Base-by-base conservation (phyloP, 2,329 filamentous ascomycete species). In the Laburnicola sp. region DNA sequence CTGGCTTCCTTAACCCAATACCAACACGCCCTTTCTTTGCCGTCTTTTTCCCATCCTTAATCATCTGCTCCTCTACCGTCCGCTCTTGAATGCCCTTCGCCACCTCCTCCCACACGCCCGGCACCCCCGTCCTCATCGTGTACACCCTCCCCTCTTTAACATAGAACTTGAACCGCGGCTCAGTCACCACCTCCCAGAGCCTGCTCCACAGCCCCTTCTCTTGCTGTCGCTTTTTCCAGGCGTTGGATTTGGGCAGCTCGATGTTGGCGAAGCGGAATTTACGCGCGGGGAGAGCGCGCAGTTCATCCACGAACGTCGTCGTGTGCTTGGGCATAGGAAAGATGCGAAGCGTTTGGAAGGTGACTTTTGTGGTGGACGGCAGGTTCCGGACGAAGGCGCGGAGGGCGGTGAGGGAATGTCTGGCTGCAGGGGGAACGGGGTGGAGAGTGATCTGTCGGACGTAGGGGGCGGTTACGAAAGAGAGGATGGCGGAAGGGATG, bases 381-480 rank as follows among this genome's bases (percentile, higher is more conserved):
- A 53, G 57, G 56, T 36, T 63, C 26, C 50, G 45, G 11, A 62
- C 53, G 45, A 70, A 72, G 36, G 57, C 56, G 25, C 62, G 44
- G 6, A 74, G 64, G 21, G 62, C 55, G 3, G 57, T 48, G 4
- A 62, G 59, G n/a, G 58, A 65, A 39, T 51, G 51, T 2, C 63
- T 60, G 1, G 69, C 70, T 34, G 57, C 46, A 8, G 59, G 49
- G 4, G 71, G 71, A 7, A 74, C 63, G 32, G 36, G 36, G 26
- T 66, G 57, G 6, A 74, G 59, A 46, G 59, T 64, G 35, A 74
- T 57, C 48, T 59, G 56, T 45, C 67, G 65, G 6, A 68, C 67
- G 38, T 71, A 74, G n/a, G 71, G 71, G 1, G 71, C 63, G 6
- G 71, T 73, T 7, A 69, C 50, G 53, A 68, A 70, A 38, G 66